Base-by-base conservation (phyloP, 1,284 basidiomycete genomes). In the Athelia sp. region DNA sequence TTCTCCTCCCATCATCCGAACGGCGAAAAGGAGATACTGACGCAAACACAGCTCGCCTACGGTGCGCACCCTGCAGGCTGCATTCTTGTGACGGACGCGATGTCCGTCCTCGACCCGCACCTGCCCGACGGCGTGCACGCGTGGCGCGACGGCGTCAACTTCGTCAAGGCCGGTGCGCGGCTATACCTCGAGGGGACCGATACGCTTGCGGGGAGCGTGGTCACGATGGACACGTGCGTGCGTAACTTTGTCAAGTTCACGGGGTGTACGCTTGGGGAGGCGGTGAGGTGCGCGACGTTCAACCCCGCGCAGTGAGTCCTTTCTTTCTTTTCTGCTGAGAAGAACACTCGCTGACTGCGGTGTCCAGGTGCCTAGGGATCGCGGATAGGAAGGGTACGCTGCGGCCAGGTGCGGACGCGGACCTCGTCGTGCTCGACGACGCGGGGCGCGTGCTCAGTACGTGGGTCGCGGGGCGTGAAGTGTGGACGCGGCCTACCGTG, bases 41-140 rank as follows among this genome's bases (percentile, higher is more conserved):
- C 26, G 13, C 13, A 4, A 4, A 29, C n/a, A 19, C 60, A 90
- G 87, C 73, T 95, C 52, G 92, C 93, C 1, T 94, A 94, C 64
- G 81, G 83, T 32, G 79, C 87, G 0, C 84, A 86, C 58, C 86
- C 88, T 1, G 84, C 90, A 11, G 88, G 91, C 0, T 95, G 92
- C 60, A 82, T 96, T 38, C 72, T 96, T 34, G 87, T 95, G 47
- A 93, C 91, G 0, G 93, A 96, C 68, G 90, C 90, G 2, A 87
- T 91, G 82, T 87, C 87, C 58, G 86, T 93, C 57, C 75, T 96
- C 45, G 92, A 96, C 66, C 93, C 92, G 2, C 73, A 84, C 57
- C 78, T 93, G 36, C 75, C 79, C 31, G 90, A 96, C 60, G 93
- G 93, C 9, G 69, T 88, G 22, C 87, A 95, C 64, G 81, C 87